phyloP scores from a whole-genome alignment of 2,329 filamentous ascomycete genomes.

The Fusarium cicatricum region DNA sequence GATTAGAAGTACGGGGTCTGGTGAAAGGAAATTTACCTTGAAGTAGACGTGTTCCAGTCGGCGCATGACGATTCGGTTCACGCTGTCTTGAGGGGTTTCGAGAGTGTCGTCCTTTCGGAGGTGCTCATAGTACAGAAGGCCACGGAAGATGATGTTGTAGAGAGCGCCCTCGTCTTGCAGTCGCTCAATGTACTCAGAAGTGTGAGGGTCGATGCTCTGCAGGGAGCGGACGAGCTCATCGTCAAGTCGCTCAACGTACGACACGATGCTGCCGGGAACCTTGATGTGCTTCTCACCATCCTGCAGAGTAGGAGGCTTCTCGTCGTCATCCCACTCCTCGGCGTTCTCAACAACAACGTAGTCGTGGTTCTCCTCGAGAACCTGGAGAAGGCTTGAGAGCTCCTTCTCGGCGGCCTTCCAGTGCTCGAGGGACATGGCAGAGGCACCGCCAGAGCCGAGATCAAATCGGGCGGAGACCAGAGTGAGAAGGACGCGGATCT shows the following conservation, averaged over 20 bases:
- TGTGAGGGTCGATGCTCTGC: conserved; percentile 97
- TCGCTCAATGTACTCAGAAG: conserved; percentile 97
- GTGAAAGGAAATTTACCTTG: conserved; percentile 92
- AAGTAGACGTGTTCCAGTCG: conserved; percentile 98
- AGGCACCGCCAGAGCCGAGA: conserved; percentile 77
- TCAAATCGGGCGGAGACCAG: conserved; percentile 96
- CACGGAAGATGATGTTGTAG: conserved; percentile 91
- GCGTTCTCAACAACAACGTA: conserved; percentile 90
- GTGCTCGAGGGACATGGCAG: conserved; percentile 92
- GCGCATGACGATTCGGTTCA: conserved; percentile 94
- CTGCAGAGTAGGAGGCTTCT: conserved; percentile 82
- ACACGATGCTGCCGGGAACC: conserved; percentile 92
- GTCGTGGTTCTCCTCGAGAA: conserved; percentile 80
- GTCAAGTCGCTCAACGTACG: conserved; percentile 92
- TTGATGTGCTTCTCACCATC: conserved; percentile 83
- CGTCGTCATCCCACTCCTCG: conserved; percentile 99
- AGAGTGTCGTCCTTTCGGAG: conserved; percentile 75
- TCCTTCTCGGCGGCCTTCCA: conserved; percentile 96
- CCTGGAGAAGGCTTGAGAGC: conserved; percentile 76
- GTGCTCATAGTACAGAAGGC: conserved; percentile 86
- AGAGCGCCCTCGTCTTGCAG: conserved; percentile 88
- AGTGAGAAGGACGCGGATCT: conserved; percentile 89
- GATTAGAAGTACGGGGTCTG: conserved; percentile 54
- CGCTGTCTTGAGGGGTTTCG: conserved; percentile 80
- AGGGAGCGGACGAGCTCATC: conserved; percentile 98